Percentiles rank a stretch among this genome's conserved stretches.
These are phyloP conservation scores for Panaeolus papilionaceus DNA, from an alignment of 768 basidiomycete genomes.

Conservation along the genomic window DNA sequence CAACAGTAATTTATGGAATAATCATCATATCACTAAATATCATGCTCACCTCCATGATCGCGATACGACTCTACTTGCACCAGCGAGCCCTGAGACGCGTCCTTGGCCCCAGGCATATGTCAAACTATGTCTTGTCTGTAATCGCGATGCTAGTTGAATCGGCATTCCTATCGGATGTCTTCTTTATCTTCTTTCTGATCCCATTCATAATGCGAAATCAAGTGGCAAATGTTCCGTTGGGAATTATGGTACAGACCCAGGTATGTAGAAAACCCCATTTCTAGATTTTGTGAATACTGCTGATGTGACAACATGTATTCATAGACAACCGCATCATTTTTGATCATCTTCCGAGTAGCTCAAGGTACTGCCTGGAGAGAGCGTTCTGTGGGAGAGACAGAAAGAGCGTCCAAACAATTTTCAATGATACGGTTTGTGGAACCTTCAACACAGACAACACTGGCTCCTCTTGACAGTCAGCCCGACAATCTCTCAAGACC, in stretches of 20 bases:
- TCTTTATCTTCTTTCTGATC: slow-evolving; percentile 19
- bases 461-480: background rate
- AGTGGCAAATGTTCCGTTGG: slow-evolving; percentile 17
- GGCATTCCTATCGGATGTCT: slow-evolving; percentile 11
- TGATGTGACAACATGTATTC: background rate
- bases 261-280: background rate
- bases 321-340: slow-evolving; percentile 19
- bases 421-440: background rate
- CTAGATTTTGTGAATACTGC: background rate
- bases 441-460: background rate
- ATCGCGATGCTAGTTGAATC: slow-evolving; percentile 20
- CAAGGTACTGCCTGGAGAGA: slow-evolving; percentile 19
- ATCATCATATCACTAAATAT: slow-evolving; percentile 10
- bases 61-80: slow-evolving; percentile 15
- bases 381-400: background rate
- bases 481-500: background rate
- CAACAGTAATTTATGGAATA: slow-evolving; percentile 2
- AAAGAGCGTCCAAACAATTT: background rate
- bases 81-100: background rate
- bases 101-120: slow-evolving; percentile 10
- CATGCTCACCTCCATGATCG: slow-evolving; percentile 18
- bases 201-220: slow-evolving; percentile 15
- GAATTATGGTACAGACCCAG: slow-evolving; percentile 14
- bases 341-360: slow-evolving; percentile 20
- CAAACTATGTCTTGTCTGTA: slow-evolving; percentile 11